Evolutionary conservation across 108 stramenopile species (phyloP).

Genomic region (Nitzschia inconspicua): DNA sequence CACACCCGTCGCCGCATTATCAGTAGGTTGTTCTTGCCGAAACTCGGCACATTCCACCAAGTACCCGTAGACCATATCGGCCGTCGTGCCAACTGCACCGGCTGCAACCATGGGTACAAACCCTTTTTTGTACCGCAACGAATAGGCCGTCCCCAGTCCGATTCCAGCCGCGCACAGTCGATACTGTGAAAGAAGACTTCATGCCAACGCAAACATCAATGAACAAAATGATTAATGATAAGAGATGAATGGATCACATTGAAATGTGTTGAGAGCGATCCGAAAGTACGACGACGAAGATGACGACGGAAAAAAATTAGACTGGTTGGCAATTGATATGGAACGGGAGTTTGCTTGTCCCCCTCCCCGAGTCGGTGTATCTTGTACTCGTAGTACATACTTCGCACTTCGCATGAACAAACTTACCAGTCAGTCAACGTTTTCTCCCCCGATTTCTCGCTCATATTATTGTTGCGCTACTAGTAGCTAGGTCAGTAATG

Average conservation of each 20-base stretch:
- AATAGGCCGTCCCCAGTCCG: constrained; percentile 36
- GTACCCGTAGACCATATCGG: constrained; percentile 43
- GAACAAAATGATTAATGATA: too few relatives aligned
- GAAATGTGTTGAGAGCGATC: not conserved
- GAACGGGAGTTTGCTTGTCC: too few relatives aligned
- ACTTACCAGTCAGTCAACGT: constrained; percentile 12
- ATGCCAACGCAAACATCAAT: too few relatives aligned
- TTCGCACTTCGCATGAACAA: not conserved
- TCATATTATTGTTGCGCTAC: too few relatives aligned
- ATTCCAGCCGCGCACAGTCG: constrained; percentile 27
- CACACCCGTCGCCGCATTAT: too few relatives aligned
- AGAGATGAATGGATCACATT: too few relatives aligned
- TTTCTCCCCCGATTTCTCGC: not conserved
- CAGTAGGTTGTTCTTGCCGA: not conserved
- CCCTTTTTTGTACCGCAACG: constrained; percentile 32
- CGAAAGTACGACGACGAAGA: too few relatives aligned
- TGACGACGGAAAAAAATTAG: too few relatives aligned
- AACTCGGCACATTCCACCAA: constrained; percentile 34
- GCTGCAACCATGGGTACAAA: constrained; percentile 37
- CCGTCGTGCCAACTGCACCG: constrained; percentile 35
- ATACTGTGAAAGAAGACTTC: constrained; percentile 32
- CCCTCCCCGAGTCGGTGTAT: too few relatives aligned
- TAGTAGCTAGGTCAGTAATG: too few relatives aligned
- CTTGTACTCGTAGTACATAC: too few relatives aligned
- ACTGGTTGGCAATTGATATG: too few relatives aligned